phyloP scores from a whole-genome alignment of 371 early-diverging fungal species.

The Dinochytrium kinnereticum region DNA sequence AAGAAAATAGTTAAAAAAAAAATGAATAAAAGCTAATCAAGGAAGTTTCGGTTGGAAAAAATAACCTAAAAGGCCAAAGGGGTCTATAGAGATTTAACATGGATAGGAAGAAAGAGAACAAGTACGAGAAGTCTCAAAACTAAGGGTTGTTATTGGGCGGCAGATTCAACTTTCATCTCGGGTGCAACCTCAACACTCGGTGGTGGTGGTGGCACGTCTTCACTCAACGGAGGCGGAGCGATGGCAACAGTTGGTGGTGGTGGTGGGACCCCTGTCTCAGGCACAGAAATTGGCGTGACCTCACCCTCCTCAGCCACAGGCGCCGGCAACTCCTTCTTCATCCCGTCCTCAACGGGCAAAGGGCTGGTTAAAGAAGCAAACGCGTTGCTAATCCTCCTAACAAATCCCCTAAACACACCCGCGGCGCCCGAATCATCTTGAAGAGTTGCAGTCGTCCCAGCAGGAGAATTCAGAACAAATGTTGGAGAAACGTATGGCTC shows the following conservation, averaged over 20 bases:
- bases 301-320: constrained; percentile 10
- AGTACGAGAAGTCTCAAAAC: too few relatives aligned
- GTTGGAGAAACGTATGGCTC: constrained; percentile 6
- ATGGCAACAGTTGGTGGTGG: background rate
- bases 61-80: too few relatives aligned
- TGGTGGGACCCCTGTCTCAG: background rate
- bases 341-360: constrained; percentile 1
- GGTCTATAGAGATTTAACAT: too few relatives aligned
- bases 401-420: background rate
- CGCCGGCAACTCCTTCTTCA: constrained; percentile 5
- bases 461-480: background rate
- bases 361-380: constrained; percentile 19
- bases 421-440: background rate
- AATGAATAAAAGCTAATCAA: too few relatives aligned
- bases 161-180: too few relatives aligned
- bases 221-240: constrained; percentile 3
- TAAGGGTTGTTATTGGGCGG: too few relatives aligned
- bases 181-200: too few relatives aligned
- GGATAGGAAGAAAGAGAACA: too few relatives aligned
- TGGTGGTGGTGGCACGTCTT: too few relatives aligned
- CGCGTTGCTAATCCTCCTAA: constrained; percentile 15
- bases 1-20: too few relatives aligned
- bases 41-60: too few relatives aligned
- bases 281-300: background rate
- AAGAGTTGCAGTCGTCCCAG: too few relatives aligned